Percentiles rank a stretch among this genome's conserved stretches.
These are phyloP conservation scores for Suhomyces kilbournensis DNA, from an alignment of 805 yeast genomes.

Conservation along the genomic window DNA sequence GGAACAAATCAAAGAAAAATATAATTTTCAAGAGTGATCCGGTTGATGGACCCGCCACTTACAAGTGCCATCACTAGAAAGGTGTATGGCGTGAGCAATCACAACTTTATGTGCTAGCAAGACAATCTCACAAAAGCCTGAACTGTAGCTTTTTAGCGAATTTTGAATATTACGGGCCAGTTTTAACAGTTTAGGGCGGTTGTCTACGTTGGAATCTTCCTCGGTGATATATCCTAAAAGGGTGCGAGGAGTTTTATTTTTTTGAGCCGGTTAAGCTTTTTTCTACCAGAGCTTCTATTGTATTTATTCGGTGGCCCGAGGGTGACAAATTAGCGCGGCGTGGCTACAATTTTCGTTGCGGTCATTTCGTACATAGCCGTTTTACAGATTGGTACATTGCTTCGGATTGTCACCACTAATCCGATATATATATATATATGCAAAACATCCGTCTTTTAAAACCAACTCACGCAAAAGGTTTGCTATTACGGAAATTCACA, in stretches of 20 bases:
- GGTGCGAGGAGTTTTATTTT: background rate
- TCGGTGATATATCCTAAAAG: background rate
- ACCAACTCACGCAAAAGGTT: too few species aligned
- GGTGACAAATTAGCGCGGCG: background rate
- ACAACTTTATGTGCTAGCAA: background rate
- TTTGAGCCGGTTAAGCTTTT: background rate
- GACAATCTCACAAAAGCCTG: background rate
- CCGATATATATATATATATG: background rate
- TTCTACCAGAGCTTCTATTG: background rate
- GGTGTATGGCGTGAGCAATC: background rate
- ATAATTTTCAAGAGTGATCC: background rate
- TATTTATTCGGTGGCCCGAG: background rate
- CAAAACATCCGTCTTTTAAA: background rate
- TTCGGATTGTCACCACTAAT: background rate
- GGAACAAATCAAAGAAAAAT: background rate
- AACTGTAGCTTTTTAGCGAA: background rate
- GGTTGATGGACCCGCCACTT: background rate
- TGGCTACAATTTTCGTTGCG: background rate
- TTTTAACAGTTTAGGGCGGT: background rate
- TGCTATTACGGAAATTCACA: background rate
- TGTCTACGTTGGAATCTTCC: background rate
- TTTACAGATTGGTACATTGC: background rate
- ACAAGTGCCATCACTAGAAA: background rate
- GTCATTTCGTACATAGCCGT: background rate
- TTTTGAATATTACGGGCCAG: background rate